Evolutionary conservation across 345 rosid species (phyloP).

Genomic region (Schrenkiella parvula): DNA sequence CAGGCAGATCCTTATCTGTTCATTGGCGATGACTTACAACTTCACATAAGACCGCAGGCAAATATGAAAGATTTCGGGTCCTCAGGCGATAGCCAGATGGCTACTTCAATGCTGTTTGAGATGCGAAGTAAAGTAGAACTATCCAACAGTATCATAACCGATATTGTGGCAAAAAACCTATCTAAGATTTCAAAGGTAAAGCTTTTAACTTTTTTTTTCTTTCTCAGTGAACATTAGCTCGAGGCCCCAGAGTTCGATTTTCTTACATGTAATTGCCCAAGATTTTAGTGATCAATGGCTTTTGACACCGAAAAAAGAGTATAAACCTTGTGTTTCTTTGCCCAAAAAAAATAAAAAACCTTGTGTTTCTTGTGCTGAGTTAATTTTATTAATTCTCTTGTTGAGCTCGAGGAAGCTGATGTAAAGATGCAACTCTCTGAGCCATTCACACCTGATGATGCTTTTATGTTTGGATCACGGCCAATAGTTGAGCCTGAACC

Average conservation of each 20-base stretch:
- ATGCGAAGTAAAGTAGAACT: constrained; percentile 50
- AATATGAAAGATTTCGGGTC: constrained; percentile 74
- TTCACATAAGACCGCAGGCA: constrained; percentile 55
- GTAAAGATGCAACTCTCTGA: constrained; percentile 63
- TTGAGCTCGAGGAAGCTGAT: constrained; percentile 59
- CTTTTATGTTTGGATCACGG: constrained; percentile 61
- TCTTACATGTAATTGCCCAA: not conserved
- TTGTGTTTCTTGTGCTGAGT: constrained; percentile 4
- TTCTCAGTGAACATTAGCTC: not conserved
- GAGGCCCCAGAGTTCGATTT: not conserved
- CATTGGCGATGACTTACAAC: constrained; percentile 62
- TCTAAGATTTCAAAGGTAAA: constrained; percentile 57
- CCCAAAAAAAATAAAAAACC: too few species aligned
- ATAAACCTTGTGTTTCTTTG: too few species aligned
- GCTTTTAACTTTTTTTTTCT: not conserved
- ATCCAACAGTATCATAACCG: constrained; percentile 41
- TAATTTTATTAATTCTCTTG: constrained; percentile 21
- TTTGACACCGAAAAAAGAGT: not conserved
- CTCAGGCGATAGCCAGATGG: constrained; percentile 54
- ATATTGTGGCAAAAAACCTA: constrained; percentile 50
- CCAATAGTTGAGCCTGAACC: constrained; percentile 43
- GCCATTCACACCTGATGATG: constrained; percentile 85
- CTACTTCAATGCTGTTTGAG: constrained; percentile 49
- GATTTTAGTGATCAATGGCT: not conserved
- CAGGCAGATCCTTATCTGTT: constrained; percentile 86